A percentile compares a stretch with the other conserved stretches of the same genome.
Conservation (phyloP, 108 stramenopile species). For the Craspedostauros australis region DNA sequence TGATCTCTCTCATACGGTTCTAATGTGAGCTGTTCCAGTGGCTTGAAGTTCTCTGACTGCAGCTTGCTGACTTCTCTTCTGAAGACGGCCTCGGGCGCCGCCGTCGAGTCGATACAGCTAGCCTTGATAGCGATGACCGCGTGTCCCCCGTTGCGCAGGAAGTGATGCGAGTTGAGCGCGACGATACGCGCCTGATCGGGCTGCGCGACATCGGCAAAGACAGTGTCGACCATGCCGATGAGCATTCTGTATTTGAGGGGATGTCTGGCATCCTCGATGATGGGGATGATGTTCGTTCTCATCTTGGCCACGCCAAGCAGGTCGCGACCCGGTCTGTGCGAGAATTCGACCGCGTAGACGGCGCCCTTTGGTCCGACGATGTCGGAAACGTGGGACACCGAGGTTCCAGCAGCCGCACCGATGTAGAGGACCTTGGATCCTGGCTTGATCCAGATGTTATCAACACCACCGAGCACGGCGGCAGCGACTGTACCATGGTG, state of each 20-base stretch:
- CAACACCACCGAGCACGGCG: constrained; percentile 98
- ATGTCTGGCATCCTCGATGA: constrained; percentile 99
- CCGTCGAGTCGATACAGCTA: constrained; percentile 97
- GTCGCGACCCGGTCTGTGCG: constrained; percentile 98
- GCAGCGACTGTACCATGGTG: constrained; percentile 93
- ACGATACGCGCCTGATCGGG: constrained; percentile 99
- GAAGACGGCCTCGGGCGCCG: constrained; percentile 98
- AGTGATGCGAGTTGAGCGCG: constrained; percentile 98
- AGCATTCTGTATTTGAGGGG: constrained; percentile 99
- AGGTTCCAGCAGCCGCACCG: constrained; percentile 98
- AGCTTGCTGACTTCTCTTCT: constrained; percentile 92
- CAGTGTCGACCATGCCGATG: constrained; percentile 97
- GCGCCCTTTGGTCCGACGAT: constrained; percentile 96
- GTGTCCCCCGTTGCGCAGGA: constrained; percentile 98
- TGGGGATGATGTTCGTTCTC: constrained; percentile 98
- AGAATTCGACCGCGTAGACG: constrained; percentile 99
- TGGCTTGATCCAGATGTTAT: constrained; percentile 96
- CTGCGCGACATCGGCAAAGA: constrained; percentile 99
- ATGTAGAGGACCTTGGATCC: constrained; percentile 98
- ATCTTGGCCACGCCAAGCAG: constrained; percentile 97
- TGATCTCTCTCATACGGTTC: constrained; percentile 99
- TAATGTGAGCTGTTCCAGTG: constrained; percentile 97
- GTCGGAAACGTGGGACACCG: constrained; percentile 98
- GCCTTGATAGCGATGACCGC: constrained; percentile 99
- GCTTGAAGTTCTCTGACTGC: constrained; percentile 94